phyloP scores from a whole-genome alignment of 140 eudicot species.

The Cichorium intybus region DNA sequence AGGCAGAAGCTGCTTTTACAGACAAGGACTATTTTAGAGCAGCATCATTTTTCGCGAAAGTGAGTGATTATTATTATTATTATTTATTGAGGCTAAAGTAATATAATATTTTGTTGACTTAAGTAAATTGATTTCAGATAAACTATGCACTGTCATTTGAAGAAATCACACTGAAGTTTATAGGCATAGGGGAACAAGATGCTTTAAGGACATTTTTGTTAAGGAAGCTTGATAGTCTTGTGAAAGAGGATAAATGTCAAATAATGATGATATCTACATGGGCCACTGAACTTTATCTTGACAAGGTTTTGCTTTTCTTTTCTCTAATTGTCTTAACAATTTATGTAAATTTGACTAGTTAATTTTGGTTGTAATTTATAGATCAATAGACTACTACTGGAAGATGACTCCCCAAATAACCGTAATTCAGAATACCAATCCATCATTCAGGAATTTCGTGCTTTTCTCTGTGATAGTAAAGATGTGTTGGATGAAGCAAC shows the following conservation, averaged over 20 bases:
- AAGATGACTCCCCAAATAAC: constrained; percentile 54
- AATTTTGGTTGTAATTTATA: constrained; percentile 26
- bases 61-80: constrained; percentile 23
- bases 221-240: constrained; percentile 81
- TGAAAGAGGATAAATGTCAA: constrained; percentile 85
- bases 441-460: constrained; percentile 70
- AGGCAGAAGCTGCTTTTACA: constrained; percentile 96
- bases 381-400: constrained; percentile 89
- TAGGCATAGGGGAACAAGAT: constrained; percentile 92
- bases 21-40: constrained; percentile 77
- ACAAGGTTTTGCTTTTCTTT: constrained; percentile 69
- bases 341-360: no score
- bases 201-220: constrained; percentile 83
- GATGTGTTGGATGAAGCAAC: constrained; percentile 97
- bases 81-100: not conserved
- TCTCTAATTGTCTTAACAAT: no score
- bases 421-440: constrained; percentile 66
- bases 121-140: constrained; percentile 79
- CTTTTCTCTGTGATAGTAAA: constrained; percentile 90
- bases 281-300: constrained; percentile 90
- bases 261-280: constrained; percentile 93
- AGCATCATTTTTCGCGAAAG: constrained; percentile 91
- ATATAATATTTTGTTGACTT: constrained; percentile 6
- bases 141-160: constrained; percentile 85
- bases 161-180: constrained; percentile 89